Evolutionary conservation across 148 eudicot genomes (phyloP).

Genomic region (Agrostemma githago): DNA sequence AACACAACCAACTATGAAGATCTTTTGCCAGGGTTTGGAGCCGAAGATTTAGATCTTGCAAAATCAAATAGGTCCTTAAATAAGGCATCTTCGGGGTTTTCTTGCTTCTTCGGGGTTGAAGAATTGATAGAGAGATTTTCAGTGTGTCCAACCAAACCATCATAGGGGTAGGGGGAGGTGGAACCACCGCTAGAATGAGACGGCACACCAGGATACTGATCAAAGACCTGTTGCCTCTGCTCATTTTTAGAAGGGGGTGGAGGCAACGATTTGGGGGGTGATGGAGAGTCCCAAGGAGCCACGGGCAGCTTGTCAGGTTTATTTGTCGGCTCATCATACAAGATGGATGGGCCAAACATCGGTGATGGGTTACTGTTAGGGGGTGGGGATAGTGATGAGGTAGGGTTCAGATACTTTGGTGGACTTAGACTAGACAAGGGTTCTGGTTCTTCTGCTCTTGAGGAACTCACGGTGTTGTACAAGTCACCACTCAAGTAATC

Average conservation of each 20-base stretch:
- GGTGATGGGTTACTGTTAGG: slow-evolving; percentile 49
- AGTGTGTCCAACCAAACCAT: slow-evolving; percentile 68
- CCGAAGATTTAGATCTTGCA: slow-evolving; percentile 63
- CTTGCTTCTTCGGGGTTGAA: slow-evolving; percentile 47
- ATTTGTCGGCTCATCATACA: slow-evolving; percentile 32
- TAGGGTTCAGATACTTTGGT: slow-evolving; percentile 30
- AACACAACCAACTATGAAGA: slow-evolving; percentile 24
- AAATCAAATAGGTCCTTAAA: slow-evolving; percentile 83
- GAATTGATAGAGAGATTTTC: slow-evolving; percentile 57
- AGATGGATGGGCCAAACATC: slow-evolving; percentile 37
- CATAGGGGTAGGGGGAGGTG: slow-evolving; percentile 44
- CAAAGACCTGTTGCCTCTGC: slow-evolving; percentile 79
- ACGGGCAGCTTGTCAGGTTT: slow-evolving; percentile 45
- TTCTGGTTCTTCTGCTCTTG: slow-evolving; percentile 33
- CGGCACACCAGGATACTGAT: slow-evolving; percentile 38
- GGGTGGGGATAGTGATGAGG: slow-evolving; percentile 35
- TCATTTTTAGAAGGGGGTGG: slow-evolving; percentile 73
- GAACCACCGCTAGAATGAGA: slow-evolving; percentile 52
- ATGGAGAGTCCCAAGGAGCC: slow-evolving; percentile 56
- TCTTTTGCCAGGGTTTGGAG: slow-evolving; percentile 39
- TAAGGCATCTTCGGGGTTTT: slow-evolving; percentile 61
- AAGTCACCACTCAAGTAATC: slow-evolving; percentile 75
- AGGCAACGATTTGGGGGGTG: slow-evolving; percentile 47
- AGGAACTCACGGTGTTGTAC: slow-evolving; percentile 38
- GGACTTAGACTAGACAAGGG: slow-evolving; percentile 28